These are phyloP conservation scores for Geotrichum reessii DNA, from an alignment of 1,139 yeast species.

Conservation along the genomic window DNA sequence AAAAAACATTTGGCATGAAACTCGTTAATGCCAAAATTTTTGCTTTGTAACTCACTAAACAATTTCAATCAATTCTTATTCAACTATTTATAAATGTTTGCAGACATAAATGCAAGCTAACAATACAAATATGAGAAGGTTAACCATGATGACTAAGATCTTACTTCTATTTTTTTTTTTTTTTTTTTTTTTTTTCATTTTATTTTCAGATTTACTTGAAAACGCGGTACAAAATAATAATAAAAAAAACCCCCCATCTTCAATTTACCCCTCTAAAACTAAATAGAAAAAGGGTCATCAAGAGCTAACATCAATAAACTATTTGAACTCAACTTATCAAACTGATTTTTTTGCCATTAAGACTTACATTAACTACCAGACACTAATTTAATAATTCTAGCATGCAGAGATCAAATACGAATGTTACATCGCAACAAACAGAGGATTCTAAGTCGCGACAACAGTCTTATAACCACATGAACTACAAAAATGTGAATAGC, in stretches of 20 bases:
- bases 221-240: neutral
- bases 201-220: neutral
- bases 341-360: neutral
- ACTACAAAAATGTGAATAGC: neutral
- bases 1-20: no score
- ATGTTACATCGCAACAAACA: neutral
- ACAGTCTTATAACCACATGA: neutral
- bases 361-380: neutral
- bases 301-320: neutral
- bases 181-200: no score
- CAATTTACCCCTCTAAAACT: neutral
- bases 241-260: neutral
- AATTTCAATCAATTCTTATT: no score
- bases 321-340: neutral
- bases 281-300: neutral
- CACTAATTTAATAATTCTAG: neutral
- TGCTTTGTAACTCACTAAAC: no score
- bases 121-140: no score
- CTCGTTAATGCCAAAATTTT: no score
- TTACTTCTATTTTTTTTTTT: no score
- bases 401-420: neutral
- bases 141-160: no score
- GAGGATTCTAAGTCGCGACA: neutral
- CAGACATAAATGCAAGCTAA: no score
- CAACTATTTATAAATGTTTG: no score